A percentile compares a stretch with the other conserved stretches of the same genome.
Conservation (phyloP, 2,329 filamentous ascomycete species). For the Aspergillus ibericus region DNA sequence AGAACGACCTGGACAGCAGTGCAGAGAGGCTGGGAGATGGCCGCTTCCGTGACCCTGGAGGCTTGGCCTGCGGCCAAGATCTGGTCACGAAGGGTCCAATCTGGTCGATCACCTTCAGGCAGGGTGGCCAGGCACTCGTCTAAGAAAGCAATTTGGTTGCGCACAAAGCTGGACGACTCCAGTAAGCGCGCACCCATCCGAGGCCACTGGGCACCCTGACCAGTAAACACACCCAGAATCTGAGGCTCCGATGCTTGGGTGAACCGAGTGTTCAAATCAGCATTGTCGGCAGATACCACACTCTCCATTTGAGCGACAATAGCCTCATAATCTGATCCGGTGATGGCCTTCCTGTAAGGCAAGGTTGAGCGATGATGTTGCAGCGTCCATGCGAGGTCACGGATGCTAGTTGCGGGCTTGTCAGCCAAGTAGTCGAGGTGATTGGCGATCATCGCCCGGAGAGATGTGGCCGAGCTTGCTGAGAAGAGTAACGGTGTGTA, state of each 20-base stretch:
- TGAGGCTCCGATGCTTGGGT: neutral
- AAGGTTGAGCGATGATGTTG: neutral
- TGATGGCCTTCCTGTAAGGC: neutral
- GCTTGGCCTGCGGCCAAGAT: neutral
- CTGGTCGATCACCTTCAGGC: neutral
- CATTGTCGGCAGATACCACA: neutral
- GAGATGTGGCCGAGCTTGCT: neutral
- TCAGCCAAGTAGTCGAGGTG: neutral
- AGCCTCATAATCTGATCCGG: neutral
- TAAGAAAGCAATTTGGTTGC: neutral
- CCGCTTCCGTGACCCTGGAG: conserved; percentile 9
- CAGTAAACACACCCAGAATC: conserved; percentile 21
- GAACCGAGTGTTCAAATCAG: neutral
- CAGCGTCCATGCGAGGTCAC: neutral
- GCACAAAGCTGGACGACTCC: neutral
- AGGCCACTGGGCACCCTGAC: conserved; percentile 27
- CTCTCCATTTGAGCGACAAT: neutral
- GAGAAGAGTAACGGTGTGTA: neutral
- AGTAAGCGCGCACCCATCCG: conserved; percentile 17
- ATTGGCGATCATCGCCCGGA: neutral
- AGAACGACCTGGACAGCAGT: conserved; percentile 23
- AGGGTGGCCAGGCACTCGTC: neutral
- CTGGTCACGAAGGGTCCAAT: conserved; percentile 7
- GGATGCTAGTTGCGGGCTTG: neutral
- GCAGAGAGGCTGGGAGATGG: conserved; percentile 17